Evolutionary conservation across 495 filamentous ascomycete species (phyloP).

Genomic region (Penicillium coprophilum): DNA sequence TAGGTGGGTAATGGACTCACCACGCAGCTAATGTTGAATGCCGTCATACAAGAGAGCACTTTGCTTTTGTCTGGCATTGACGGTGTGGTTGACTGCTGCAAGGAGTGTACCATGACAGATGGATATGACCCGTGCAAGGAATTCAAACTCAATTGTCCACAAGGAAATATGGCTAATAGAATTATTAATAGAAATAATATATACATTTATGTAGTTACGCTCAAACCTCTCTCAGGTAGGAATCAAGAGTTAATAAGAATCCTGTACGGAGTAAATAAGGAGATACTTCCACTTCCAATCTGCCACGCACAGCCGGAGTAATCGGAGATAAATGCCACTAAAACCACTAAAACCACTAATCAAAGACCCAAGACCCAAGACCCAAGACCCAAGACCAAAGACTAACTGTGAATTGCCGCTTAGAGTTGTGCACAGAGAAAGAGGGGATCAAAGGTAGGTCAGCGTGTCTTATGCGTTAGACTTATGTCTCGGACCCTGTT

Average conservation of each 20-base stretch:
- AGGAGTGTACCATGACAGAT: slow-evolving; percentile 1
- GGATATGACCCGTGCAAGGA: background rate
- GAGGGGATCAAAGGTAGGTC: background rate
- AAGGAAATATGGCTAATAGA: background rate
- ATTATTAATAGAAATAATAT: too few relatives aligned
- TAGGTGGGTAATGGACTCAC: background rate
- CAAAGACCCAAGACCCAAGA: too few relatives aligned
- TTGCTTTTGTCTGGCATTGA: background rate
- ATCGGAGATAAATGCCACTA: background rate
- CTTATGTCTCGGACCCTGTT: slow-evolving; percentile 9
- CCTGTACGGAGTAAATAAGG: too few relatives aligned
- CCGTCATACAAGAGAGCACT: background rate
- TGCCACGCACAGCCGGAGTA: slow-evolving; percentile 8
- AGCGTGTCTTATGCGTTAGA: slow-evolving; percentile 1
- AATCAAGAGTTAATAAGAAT: background rate
- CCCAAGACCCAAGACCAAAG: too few relatives aligned
- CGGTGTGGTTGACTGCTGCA: slow-evolving; percentile 7
- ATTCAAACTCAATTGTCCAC: slow-evolving; percentile 1
- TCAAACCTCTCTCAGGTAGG: background rate
- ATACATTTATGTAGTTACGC: background rate
- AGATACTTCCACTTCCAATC: background rate
- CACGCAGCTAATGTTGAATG: background rate
- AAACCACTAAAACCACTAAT: background rate
- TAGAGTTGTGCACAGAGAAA: background rate
- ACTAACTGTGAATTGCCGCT: background rate